These are phyloP conservation scores for Hamamelis virginiana DNA, from an alignment of 164 flowering plant genomes.

Conservation along the genomic window DNA sequence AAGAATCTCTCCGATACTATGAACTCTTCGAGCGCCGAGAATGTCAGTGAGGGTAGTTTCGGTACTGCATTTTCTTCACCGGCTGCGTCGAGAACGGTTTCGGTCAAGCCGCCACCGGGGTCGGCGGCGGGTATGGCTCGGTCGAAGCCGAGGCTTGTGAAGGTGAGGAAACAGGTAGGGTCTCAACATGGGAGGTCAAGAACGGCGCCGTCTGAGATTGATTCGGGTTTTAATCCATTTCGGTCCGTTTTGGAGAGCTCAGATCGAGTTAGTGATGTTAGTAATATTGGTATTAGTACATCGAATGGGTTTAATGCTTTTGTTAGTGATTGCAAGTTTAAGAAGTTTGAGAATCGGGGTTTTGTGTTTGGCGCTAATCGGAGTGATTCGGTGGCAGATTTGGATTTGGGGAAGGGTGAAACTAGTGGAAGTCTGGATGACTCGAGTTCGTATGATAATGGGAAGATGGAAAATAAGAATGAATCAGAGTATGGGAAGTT, in stretches of 20 bases:
- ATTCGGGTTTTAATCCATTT: slow-evolving; percentile 26
- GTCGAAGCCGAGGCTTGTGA: slow-evolving; percentile 31
- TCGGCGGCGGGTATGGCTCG: slow-evolving; percentile 7
- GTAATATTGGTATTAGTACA: neutral
- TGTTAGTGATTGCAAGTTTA: neutral
- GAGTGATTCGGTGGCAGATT: neutral
- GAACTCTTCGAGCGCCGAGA: neutral
- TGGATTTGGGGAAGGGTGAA: neutral
- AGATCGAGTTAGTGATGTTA: neutral
- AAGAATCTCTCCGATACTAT: neutral
- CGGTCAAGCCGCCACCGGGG: neutral
- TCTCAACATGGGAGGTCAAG: slow-evolving; percentile 13
- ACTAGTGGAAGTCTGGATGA: neutral
- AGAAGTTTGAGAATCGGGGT: slow-evolving; percentile 9
- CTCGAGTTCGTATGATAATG: neutral
- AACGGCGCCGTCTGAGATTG: neutral
- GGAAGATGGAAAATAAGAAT: too few species aligned
- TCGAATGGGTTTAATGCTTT: slow-evolving; percentile 6
- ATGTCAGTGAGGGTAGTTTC: neutral
- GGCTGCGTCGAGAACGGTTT: neutral
- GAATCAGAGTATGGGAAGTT: slow-evolving; percentile 6
- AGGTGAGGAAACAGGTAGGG: slow-evolving; percentile 29
- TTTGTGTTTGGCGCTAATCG: slow-evolving; percentile 16
- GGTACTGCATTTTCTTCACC: slow-evolving; percentile 4
- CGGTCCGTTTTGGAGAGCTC: slow-evolving; percentile 1